Evolutionary conservation across 2,329 filamentous ascomycete genomes (phyloP).

Genomic region (Tolypocladium paradoxum): DNA sequence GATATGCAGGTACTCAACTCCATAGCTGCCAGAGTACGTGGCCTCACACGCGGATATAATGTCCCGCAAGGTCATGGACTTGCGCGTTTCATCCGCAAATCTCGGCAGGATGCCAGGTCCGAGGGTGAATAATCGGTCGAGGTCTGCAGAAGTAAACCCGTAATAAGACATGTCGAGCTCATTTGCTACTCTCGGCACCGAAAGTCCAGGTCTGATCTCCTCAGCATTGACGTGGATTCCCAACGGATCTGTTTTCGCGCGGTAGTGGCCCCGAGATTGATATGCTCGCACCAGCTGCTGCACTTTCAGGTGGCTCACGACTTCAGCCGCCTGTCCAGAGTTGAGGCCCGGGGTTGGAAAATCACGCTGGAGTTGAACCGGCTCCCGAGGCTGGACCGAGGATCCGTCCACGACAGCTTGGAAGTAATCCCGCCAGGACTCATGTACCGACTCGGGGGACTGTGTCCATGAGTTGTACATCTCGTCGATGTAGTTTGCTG

Average conservation of each 20-base stretch:
- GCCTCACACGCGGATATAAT: slow-evolving; percentile 89
- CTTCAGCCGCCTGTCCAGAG: too few species aligned
- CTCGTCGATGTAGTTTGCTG: slow-evolving; percentile 98
- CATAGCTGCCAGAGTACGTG: slow-evolving; percentile 95
- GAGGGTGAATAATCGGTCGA: slow-evolving; percentile 84
- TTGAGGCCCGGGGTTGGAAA: too few species aligned
- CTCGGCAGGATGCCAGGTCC: slow-evolving; percentile 91
- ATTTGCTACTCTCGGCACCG: slow-evolving; percentile 88
- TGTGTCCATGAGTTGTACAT: slow-evolving; percentile 99
- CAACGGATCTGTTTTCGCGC: slow-evolving; percentile 92
- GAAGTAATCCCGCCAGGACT: slow-evolving; percentile 99
- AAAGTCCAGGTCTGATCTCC: slow-evolving; percentile 82
- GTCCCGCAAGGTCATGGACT: slow-evolving; percentile 94
- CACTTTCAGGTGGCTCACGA: slow-evolving; percentile 95
- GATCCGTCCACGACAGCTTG: slow-evolving; percentile 91
- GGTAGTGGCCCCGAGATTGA: slow-evolving; percentile 95
- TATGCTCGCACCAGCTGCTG: slow-evolving; percentile 95
- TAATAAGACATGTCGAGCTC: slow-evolving; percentile 85
- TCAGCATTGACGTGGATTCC: slow-evolving; percentile 85
- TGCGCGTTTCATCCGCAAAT: slow-evolving; percentile 77
- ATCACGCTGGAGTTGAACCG: too few species aligned
- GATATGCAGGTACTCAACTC: slow-evolving; percentile 98
- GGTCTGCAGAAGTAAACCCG: too few species aligned
- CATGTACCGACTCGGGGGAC: slow-evolving; percentile 84
- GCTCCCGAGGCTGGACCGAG: slow-evolving; percentile 57